Evolutionary conservation across 2,329 filamentous ascomycete species (phyloP).

Genomic region (Nothophoma quercina): DNA sequence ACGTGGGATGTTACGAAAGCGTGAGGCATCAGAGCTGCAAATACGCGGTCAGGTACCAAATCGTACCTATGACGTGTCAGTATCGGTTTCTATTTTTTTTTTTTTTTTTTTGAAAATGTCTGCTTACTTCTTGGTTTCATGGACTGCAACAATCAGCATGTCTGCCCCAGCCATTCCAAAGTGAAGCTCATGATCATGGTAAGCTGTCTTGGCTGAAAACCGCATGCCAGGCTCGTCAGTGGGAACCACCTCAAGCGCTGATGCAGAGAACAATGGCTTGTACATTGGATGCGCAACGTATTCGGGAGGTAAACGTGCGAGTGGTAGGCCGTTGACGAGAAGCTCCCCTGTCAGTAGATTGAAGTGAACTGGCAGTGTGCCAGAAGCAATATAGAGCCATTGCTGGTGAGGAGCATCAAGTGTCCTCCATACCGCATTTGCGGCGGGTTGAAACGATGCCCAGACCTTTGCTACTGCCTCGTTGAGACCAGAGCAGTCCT

Average conservation of each 20-base stretch:
- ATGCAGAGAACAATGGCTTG: conserved; percentile 52
- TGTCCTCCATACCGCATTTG: conserved; percentile 16
- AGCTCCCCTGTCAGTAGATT: conserved; percentile 62
- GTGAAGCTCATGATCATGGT: conserved; percentile 38
- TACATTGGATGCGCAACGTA: conserved; percentile 57
- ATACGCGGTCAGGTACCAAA: conserved; percentile 46
- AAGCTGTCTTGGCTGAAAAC: conserved; percentile 48
- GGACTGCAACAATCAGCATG: conserved; percentile 33
- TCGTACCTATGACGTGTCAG: conserved; percentile 23
- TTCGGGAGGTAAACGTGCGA: conserved; percentile 56
- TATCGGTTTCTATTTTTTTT: too few relatives aligned
- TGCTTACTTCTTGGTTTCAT: conserved; percentile 11
- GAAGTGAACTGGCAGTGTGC: conserved; percentile 45
- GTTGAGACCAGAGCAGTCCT: conserved; percentile 17
- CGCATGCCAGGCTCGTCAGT: conserved; percentile 49
- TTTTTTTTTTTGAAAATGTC: too few relatives aligned
- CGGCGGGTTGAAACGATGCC: conserved; percentile 26
- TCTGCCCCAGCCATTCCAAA: conserved; percentile 44
- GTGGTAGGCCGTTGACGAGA: conserved; percentile 60
- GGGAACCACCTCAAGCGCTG: conserved; percentile 56
- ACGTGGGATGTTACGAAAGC: conserved; percentile 29
- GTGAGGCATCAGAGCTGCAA: conserved; percentile 44
- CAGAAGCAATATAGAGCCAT: conserved; percentile 42
- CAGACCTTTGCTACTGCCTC: conserved; percentile 27
- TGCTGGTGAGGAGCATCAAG: conserved; percentile 26